These are phyloP conservation scores for Boehmeria nivea DNA, from an alignment of 306 rosid species.

Conservation along the genomic window DNA sequence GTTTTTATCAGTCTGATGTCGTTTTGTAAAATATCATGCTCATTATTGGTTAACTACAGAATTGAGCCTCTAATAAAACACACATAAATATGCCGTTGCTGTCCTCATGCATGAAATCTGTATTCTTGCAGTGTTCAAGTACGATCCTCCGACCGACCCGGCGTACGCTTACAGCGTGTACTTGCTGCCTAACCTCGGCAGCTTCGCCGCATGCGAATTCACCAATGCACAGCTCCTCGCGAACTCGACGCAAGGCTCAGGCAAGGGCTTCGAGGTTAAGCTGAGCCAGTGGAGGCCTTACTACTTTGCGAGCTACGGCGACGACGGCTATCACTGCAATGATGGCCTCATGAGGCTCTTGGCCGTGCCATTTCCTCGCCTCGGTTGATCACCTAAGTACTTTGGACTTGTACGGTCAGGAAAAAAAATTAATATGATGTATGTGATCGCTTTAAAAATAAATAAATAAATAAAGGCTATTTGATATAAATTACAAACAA, in stretches of 20 bases:
- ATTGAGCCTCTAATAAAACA: too few relatives aligned
- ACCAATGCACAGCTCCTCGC: conserved; percentile 38
- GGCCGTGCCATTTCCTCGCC: conserved; percentile 32
- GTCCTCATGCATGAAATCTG: too few relatives aligned
- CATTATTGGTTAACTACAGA: too few relatives aligned
- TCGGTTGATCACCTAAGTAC: neutral
- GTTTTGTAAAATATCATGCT: too few relatives aligned
- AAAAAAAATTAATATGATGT: too few relatives aligned
- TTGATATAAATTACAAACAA: too few relatives aligned
- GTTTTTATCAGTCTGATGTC: too few relatives aligned
- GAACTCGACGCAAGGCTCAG: conserved; percentile 32
- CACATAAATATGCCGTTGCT: too few relatives aligned
- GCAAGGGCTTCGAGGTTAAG: conserved; percentile 35
- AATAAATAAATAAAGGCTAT: too few relatives aligned
- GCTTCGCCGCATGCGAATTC: conserved; percentile 46
- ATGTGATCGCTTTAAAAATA: too few relatives aligned
- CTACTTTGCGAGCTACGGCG: conserved; percentile 48
- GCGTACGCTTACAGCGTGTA: conserved; percentile 35
- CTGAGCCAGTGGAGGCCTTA: conserved; percentile 42
- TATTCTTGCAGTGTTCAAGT: conserved; percentile 23
- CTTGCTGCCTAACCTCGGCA: conserved; percentile 38
- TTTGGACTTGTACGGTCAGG: too few relatives aligned
- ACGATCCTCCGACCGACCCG: conserved; percentile 13
- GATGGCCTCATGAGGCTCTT: conserved; percentile 51
- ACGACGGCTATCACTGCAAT: conserved; percentile 40